phyloP scores from a whole-genome alignment of 1,284 basidiomycete genomes.

The Sporisorium reilianum region DNA sequence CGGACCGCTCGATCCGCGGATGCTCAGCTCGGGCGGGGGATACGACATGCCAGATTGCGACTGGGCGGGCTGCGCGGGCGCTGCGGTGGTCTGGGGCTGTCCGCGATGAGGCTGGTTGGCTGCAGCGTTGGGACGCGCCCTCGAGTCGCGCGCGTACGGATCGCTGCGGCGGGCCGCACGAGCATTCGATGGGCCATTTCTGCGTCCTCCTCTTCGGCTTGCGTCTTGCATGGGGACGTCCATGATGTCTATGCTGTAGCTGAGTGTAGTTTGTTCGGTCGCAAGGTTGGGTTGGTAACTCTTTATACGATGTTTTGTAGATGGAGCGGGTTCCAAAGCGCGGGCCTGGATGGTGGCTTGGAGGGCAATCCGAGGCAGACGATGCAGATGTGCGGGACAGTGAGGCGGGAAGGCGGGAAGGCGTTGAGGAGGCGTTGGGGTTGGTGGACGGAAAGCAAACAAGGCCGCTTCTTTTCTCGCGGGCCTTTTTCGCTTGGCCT shows the following conservation, averaged over 20 bases:
- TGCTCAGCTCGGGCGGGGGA: slow-evolving; percentile 58
- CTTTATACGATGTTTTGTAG: too few relatives aligned
- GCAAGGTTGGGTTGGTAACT: too few relatives aligned
- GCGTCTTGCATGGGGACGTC: slow-evolving; percentile 42
- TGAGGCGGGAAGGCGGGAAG: neutral
- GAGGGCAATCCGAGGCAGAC: neutral
- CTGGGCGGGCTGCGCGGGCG: neutral
- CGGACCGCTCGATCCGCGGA: slow-evolving; percentile 60
- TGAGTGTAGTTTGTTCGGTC: too few relatives aligned
- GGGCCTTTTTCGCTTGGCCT: neutral
- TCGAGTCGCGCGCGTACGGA: slow-evolving; percentile 41
- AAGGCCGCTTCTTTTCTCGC: too few relatives aligned
- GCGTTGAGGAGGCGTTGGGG: neutral
- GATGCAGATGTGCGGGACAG: neutral
- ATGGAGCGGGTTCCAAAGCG: neutral
- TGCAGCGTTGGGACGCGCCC: slow-evolving; percentile 18
- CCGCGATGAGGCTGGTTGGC: slow-evolving; percentile 14
- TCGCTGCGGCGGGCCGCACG: slow-evolving; percentile 45
- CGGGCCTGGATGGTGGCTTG: neutral
- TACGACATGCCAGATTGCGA: slow-evolving; percentile 32
- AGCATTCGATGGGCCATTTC: slow-evolving; percentile 24
- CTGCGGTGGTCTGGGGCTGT: neutral
- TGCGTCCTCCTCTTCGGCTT: slow-evolving; percentile 30
- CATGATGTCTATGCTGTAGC: slow-evolving; percentile 18
- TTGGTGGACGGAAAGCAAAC: neutral